Evolutionary conservation across 371 early-diverging fungal species (phyloP).

Genomic region (Actinomortierella wolfii): DNA sequence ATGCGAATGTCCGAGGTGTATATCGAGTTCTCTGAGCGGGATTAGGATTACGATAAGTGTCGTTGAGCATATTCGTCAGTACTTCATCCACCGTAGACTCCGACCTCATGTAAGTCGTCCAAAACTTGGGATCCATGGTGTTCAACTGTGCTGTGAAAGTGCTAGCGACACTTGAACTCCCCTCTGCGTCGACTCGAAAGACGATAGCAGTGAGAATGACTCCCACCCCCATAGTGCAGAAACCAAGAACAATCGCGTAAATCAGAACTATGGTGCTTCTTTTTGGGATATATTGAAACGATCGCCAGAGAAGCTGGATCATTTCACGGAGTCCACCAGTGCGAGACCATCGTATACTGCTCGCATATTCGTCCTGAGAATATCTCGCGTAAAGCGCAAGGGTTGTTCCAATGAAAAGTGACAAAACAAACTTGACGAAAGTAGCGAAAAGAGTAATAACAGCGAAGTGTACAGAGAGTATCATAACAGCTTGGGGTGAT

Average conservation of each 20-base stretch:
- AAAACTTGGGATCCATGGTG: neutral
- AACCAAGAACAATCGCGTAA: neutral
- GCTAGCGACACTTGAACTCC: neutral
- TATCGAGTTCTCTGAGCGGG: neutral
- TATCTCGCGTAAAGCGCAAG: neutral
- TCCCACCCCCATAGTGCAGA: neutral
- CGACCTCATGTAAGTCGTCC: neutral
- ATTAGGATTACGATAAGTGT: neutral
- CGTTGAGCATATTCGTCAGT: conserved; percentile 1
- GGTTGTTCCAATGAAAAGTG: neutral
- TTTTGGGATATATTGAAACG: neutral
- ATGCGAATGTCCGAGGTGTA: conserved; percentile 2
- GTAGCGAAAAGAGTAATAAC: neutral
- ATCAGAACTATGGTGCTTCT: conserved; percentile 4
- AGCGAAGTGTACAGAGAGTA: neutral
- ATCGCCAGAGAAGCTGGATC: conserved; percentile 3
- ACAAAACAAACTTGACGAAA: conserved; percentile 1
- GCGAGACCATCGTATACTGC: conserved; percentile 14
- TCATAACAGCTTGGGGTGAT: neutral
- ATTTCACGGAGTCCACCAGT: conserved; percentile 5
- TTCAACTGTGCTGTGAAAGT: neutral
- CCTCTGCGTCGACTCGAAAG: neutral
- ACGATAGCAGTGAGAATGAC: conserved; percentile 2
- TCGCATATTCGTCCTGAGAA: conserved; percentile 3
- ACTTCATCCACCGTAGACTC: neutral